Conservation (phyloP, 2,329 filamentous ascomycete species). For the Teratosphaeria gauchensis region DNA sequence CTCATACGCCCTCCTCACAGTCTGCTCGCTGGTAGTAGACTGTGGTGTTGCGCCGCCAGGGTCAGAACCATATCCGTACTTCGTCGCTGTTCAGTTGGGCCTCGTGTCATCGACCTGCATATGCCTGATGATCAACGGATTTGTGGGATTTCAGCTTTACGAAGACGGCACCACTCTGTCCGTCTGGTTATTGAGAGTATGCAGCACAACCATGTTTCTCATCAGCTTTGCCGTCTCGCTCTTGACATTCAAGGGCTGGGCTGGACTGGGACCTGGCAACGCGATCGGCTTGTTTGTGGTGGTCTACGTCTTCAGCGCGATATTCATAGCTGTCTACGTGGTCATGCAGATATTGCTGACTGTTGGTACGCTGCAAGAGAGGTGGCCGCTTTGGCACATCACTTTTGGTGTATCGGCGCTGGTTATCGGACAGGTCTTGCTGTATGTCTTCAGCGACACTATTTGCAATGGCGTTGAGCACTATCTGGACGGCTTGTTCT, state of each 20-base stretch:
- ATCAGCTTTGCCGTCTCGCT: constrained; percentile 81
- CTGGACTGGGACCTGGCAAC: constrained; percentile 71
- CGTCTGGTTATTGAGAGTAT: constrained; percentile 79
- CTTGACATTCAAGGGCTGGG: constrained; percentile 88
- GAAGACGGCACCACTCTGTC: constrained; percentile 92
- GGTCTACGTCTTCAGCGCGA: constrained; percentile 79
- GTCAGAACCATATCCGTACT: constrained; percentile 75
- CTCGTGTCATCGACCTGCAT: constrained; percentile 77
- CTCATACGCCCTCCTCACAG: constrained; percentile 82
- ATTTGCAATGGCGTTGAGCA: constrained; percentile 81
- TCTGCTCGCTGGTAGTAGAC: constrained; percentile 81
- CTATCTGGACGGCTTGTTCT: constrained; percentile 89
- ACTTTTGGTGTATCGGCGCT: constrained; percentile 86
- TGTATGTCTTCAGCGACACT: constrained; percentile 78
- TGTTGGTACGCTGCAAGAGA: constrained; percentile 79
- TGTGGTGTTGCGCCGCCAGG: constrained; percentile 83
- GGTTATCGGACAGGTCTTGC: constrained; percentile 78
- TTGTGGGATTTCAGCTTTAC: constrained; percentile 96
- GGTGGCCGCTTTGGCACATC: constrained; percentile 91
- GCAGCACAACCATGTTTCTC: constrained; percentile 70
- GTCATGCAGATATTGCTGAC: constrained; percentile 84
- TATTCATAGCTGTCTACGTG: constrained; percentile 78
- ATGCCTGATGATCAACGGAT: constrained; percentile 89
- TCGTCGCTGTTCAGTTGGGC: constrained; percentile 78
- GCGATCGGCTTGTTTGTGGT: constrained; percentile 86